A percentile compares a stretch with the other conserved stretches of the same genome.
Evolutionary conservation across 2,329 filamentous ascomycete species (phyloP).

Genomic region (Alternaria arborescens): DNA sequence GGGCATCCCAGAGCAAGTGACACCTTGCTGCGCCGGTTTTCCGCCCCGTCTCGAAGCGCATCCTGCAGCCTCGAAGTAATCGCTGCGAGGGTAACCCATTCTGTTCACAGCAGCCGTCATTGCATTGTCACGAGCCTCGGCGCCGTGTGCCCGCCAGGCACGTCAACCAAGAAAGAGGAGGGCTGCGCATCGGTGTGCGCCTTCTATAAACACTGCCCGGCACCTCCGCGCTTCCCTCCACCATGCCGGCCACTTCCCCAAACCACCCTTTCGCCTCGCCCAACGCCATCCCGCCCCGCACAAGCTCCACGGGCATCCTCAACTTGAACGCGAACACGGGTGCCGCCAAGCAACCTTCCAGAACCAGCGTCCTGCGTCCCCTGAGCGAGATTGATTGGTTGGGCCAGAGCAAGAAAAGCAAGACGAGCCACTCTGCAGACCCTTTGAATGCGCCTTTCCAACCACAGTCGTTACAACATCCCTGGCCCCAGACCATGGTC

Average conservation of each 20-base stretch:
- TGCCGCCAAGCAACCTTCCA: constrained; percentile 27
- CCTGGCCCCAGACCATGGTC: constrained; percentile 23
- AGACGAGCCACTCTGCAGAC: constrained; percentile 39
- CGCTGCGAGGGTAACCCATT: constrained; percentile 1
- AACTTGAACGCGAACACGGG: constrained; percentile 38
- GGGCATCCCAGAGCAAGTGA: constrained; percentile 5
- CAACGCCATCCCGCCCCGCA: constrained; percentile 53
- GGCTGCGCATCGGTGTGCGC: neutral
- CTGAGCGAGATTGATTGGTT: constrained; percentile 53
- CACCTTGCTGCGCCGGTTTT: neutral
- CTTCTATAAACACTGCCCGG: constrained; percentile 2
- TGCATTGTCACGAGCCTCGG: constrained; percentile 13
- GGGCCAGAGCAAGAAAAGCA: constrained; percentile 51
- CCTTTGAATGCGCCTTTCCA: constrained; percentile 16
- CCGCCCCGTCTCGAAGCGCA: constrained; percentile 10
- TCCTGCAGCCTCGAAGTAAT: constrained; percentile 11
- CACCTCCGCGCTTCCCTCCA: constrained; percentile 11
- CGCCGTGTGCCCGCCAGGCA: constrained; percentile 11
- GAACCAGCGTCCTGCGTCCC: constrained; percentile 46
- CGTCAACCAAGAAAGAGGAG: constrained; percentile 1
- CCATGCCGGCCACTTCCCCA: constrained; percentile 28
- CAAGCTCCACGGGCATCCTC: constrained; percentile 47
- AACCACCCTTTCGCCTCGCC: constrained; percentile 47
- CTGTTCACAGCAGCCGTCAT: constrained; percentile 13
- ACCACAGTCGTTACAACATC: constrained; percentile 4